Conservation (phyloP, 345 rosid genomes). For the Eucalyptus erythrocorys region DNA sequence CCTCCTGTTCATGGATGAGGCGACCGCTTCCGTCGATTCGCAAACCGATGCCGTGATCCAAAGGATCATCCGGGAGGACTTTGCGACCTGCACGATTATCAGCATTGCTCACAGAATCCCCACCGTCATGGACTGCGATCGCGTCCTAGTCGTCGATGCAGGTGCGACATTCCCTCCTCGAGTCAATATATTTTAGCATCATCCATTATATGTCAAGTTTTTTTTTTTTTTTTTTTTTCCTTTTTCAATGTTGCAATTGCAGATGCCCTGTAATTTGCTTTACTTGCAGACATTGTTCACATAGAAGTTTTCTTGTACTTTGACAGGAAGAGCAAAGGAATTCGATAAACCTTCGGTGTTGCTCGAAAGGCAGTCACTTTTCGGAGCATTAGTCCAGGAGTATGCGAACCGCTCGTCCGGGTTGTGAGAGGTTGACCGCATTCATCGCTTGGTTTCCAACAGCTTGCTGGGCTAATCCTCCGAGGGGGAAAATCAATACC, state of each 20-base stretch:
- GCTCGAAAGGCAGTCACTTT: constrained; percentile 60
- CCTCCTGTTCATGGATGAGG: constrained; percentile 85
- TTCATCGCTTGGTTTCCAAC: not conserved
- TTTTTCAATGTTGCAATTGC: not conserved
- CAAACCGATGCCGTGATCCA: constrained; percentile 85
- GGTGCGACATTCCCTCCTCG: constrained; percentile 9
- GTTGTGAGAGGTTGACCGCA: constrained; percentile 4
- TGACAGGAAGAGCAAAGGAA: constrained; percentile 66
- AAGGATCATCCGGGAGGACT: constrained; percentile 84
- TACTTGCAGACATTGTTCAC: not conserved
- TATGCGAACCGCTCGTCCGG: constrained; percentile 80
- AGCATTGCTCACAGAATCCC: constrained; percentile 98
- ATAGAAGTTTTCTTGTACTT: not conserved
- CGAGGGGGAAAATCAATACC: not conserved
- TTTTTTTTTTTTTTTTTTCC: not conserved
- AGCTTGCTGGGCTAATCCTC: not conserved
- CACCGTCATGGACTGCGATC: constrained; percentile 92
- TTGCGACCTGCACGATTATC: constrained; percentile 68
- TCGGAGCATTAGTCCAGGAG: constrained; percentile 84
- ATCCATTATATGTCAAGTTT: not conserved
- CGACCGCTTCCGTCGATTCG: constrained; percentile 94
- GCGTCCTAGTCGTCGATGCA: constrained; percentile 81
- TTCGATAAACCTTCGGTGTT: constrained; percentile 63
- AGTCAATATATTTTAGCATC: not conserved
- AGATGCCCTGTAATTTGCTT: not conserved